Evolutionary conservation across 129 eudicot genomes (phyloP).

Genomic region (Silybum marianum): DNA sequence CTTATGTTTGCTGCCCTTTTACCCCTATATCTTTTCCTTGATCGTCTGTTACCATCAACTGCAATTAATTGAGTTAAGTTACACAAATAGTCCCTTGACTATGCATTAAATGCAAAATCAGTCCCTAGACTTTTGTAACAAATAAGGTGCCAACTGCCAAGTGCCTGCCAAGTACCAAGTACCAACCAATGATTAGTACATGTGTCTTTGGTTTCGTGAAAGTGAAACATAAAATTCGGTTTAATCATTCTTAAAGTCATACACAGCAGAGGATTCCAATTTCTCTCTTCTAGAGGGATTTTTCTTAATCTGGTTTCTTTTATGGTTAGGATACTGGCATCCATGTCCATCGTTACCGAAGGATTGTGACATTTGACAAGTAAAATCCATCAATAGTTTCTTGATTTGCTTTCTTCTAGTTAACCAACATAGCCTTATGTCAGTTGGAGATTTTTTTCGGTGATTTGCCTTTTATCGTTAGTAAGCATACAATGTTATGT

Average conservation of each 20-base stretch:
- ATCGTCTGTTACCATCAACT: constrained; percentile 8
- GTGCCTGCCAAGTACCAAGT: not conserved
- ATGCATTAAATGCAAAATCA: not conserved
- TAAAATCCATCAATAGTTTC: not conserved
- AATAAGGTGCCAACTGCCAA: not conserved
- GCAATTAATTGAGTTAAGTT: not conserved
- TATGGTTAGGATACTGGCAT: not conserved
- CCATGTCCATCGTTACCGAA: not conserved
- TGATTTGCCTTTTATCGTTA: not conserved
- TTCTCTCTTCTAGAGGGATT: not conserved
- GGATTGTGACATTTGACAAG: not conserved
- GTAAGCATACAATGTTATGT: not conserved
- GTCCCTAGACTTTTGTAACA: not conserved
- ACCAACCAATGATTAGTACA: not conserved
- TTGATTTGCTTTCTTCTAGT: not conserved
- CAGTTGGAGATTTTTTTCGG: not conserved
- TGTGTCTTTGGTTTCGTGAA: not conserved
- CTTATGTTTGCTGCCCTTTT: constrained; percentile 17
- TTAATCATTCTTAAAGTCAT: not conserved
- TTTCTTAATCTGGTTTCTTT: not conserved
- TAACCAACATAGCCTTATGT: not conserved
- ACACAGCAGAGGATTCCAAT: no score
- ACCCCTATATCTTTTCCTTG: not conserved
- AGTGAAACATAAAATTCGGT: not conserved
- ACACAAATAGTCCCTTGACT: constrained; percentile 1